Percentiles rank a stretch among this genome's conserved stretches.
Conservation (phyloP, 2,329 filamentous ascomycete species). For the Xylariaceae sp. region DNA sequence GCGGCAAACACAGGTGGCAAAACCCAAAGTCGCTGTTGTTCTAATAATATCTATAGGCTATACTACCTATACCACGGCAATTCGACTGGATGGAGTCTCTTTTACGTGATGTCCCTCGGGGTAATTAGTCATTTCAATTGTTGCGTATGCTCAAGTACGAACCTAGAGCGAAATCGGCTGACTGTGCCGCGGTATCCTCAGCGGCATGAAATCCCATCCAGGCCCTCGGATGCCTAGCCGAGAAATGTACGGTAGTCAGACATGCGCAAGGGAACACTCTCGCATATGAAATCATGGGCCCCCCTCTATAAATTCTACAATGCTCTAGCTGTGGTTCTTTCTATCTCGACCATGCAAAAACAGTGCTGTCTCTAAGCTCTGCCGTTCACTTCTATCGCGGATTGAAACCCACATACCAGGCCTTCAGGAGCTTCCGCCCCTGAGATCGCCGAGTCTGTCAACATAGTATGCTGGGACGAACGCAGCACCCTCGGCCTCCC, state of each 20-base stretch:
- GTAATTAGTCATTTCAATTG: too few relatives aligned
- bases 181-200: not conserved
- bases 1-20: too few relatives aligned
- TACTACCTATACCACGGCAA: too few relatives aligned
- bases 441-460: slow-evolving; percentile 76
- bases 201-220: not conserved
- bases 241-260: not conserved
- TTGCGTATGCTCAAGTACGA: too few relatives aligned
- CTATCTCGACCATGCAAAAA: slow-evolving; percentile 6
- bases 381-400: not conserved
- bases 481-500: slow-evolving; percentile 63
- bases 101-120: not conserved
- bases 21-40: too few relatives aligned
- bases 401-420: not conserved
- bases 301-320: not conserved
- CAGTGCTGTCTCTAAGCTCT: not conserved
- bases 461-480: slow-evolving; percentile 79
- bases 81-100: not conserved
- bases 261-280: not conserved
- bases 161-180: not conserved
- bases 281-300: not conserved
- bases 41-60: too few relatives aligned
- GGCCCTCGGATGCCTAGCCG: not conserved
- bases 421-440: slow-evolving; percentile 31
- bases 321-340: slow-evolving; percentile 3